These are phyloP conservation scores for Ciborinia camelliae DNA, from an alignment of 2,329 filamentous ascomycete species.

Conservation along the genomic window DNA sequence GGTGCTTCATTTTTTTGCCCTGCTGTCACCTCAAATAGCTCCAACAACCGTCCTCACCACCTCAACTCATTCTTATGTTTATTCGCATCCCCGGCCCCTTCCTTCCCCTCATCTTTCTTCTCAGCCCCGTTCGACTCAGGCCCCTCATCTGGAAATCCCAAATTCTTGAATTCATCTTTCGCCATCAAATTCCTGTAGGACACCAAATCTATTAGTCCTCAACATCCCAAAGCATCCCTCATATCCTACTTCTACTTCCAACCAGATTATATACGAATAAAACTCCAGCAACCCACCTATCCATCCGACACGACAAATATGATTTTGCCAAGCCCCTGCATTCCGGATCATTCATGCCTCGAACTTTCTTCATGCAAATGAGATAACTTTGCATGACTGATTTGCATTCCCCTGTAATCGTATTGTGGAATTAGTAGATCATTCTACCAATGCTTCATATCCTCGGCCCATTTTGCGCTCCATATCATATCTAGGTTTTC, in stretches of 20 bases:
- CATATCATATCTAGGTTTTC: not conserved
- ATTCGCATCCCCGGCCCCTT: slow-evolving; percentile 25
- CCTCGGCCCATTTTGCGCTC: not conserved
- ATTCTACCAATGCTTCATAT: not conserved
- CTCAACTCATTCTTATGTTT: slow-evolving; percentile 33
- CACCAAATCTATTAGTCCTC: not conserved
- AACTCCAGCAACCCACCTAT: slow-evolving; percentile 59
- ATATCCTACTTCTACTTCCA: not conserved
- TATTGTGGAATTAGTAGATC: slow-evolving; percentile 19
- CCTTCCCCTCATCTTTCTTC: slow-evolving; percentile 21
- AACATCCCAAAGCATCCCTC: slow-evolving; percentile 10
- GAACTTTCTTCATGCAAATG: slow-evolving; percentile 77
- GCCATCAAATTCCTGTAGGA: slow-evolving; percentile 85
- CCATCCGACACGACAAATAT: slow-evolving; percentile 92
- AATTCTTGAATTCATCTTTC: slow-evolving; percentile 88
- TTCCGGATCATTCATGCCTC: slow-evolving; percentile 80
- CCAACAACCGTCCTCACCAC: slow-evolving; percentile 24
- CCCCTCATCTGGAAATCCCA: slow-evolving; percentile 62
- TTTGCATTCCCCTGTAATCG: slow-evolving; percentile 77
- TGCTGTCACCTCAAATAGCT: not conserved
- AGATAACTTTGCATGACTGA: slow-evolving; percentile 82
- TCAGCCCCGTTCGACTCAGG: slow-evolving; percentile 23
- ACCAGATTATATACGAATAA: not conserved
- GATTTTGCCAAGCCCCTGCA: slow-evolving; percentile 83
- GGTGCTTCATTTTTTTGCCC: not conserved